Evolutionary conservation across 2,329 filamentous ascomycete genomes (phyloP), one percentile per base, ranked within the genome.

Genomic region (Penicillium sp.): DNA sequence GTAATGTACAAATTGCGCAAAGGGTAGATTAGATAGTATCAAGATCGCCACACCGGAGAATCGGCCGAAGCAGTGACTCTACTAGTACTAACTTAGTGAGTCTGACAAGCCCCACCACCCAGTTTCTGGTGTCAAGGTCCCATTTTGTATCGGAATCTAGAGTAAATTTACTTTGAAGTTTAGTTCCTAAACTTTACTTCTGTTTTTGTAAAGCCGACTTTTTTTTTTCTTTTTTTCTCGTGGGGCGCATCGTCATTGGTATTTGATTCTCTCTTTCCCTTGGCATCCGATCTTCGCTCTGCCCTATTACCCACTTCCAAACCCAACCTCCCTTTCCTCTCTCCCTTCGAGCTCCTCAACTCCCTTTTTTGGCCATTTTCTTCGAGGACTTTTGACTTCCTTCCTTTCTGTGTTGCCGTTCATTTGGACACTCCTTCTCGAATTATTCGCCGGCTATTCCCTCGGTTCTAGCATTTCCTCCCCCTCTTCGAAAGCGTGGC

Each of bases 251-350:
- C 45, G 22, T 50, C 22, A 21, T 49, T n/a, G 24, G 35, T 22
- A 21, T 22, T 29, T 49, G 44, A 49, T 48, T 44, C 50, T 26
- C 35, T 5, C 37, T 53, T 56, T 37, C 54, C 49, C 57, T 60
- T 55, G 61, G 58, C 62, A 59, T 65, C 63, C 56, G 59, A 62
- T 62, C 58, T 57, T 63, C 63, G 57, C 58, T 59, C 57, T 64
- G 51, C 61, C 62, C 55, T 62, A 59, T 54, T 60, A 58, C 56
- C 52, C 55, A 59, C 58, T 57, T 52, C 37, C 56, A 31, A 49
- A 54, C 52, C 39, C 47, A 51, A 52, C 47, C 56, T 52, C 47
- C 41, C 56, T 55, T 46, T 52, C 56, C 41, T 55, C 53, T 55
- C 55, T 58, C 58, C 51, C 55, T 55, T 56, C 48, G 51, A 43